Evolutionary conservation across 176 grass and related monocot genomes (phyloP).

Genomic region (Triticum urartu): DNA sequence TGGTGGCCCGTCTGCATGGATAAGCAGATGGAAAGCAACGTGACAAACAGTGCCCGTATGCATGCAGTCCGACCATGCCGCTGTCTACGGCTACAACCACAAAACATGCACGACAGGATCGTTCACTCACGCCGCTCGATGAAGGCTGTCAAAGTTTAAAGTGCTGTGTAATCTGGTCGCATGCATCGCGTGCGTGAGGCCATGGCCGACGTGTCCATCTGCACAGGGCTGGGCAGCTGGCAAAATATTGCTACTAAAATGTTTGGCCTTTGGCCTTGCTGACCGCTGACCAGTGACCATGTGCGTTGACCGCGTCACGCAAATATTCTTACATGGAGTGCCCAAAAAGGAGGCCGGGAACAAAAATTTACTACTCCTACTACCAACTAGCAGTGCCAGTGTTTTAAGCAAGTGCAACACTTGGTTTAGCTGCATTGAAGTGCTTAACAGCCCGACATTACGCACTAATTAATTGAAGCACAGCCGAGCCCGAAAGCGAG

Average conservation of each 20-base stretch:
- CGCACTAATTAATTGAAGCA: not conserved
- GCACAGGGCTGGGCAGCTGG: no score
- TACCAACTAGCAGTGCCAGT: no score
- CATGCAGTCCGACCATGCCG: not conserved
- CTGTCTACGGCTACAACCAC: not conserved
- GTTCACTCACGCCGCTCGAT: not conserved
- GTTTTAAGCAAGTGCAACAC: not conserved
- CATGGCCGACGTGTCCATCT: no score
- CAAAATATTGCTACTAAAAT: no score
- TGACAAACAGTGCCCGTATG: not conserved
- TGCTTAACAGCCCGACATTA: not conserved
- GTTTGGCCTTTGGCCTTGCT: no score
- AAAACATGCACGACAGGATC: not conserved
- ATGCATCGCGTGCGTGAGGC: not conserved
- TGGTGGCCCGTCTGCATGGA: not conserved
- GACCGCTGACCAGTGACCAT: not conserved
- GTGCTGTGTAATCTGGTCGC: not conserved
- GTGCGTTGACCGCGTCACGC: not conserved
- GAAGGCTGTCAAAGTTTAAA: not conserved
- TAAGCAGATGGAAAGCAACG: constrained; percentile 2
- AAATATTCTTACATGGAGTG: not conserved
- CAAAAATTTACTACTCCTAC: not conserved
- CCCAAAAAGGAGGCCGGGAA: not conserved
- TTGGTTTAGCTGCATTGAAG: not conserved
- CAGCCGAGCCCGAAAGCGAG: not conserved